Evolutionary conservation across 202 grass and related monocot species (phyloP).

Genomic region (Panicum hallii): DNA sequence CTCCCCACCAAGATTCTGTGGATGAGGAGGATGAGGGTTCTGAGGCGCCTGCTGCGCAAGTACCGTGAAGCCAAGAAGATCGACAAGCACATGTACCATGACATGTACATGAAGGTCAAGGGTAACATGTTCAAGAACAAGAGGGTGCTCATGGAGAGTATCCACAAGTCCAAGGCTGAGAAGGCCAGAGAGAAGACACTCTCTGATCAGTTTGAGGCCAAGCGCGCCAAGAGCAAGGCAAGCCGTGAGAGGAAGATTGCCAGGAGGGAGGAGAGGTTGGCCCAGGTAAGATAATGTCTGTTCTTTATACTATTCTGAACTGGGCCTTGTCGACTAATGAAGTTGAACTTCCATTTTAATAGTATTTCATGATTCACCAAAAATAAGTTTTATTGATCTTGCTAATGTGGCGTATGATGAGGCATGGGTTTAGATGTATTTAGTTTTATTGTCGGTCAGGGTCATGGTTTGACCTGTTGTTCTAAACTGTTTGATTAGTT

Average conservation of each 20-base stretch:
- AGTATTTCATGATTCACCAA: background rate
- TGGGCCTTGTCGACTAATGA: background rate
- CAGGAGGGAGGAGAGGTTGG: slow-evolving; percentile 74
- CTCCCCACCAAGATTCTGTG: slow-evolving; percentile 78
- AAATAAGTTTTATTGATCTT: too few species aligned
- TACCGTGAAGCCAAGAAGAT: slow-evolving; percentile 84
- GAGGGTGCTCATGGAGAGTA: slow-evolving; percentile 86
- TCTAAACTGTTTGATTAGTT: background rate
- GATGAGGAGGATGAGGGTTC: slow-evolving; percentile 83
- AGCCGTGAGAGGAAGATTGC: slow-evolving; percentile 70
- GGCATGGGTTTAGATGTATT: background rate
- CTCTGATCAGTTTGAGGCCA: slow-evolving; percentile 80
- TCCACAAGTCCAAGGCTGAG: slow-evolving; percentile 86
- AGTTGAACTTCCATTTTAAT: background rate
- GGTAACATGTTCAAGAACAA: slow-evolving; percentile 85
- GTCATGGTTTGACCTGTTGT: background rate
- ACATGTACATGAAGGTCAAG: slow-evolving; percentile 84
- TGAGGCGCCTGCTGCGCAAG: slow-evolving; percentile 72
- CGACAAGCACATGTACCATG: slow-evolving; percentile 87
- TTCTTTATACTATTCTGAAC: background rate
- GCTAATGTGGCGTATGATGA: too few species aligned
- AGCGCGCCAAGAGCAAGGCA: slow-evolving; percentile 76
- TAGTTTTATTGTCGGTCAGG: background rate
- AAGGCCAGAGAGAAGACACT: slow-evolving; percentile 85
- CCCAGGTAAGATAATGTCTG: slow-evolving; percentile 55